Evolutionary conservation across 2,329 filamentous ascomycete species (phyloP), one percentile per base, ranked within the genome.

Genomic region (Bimuria novae-zelandiae): DNA sequence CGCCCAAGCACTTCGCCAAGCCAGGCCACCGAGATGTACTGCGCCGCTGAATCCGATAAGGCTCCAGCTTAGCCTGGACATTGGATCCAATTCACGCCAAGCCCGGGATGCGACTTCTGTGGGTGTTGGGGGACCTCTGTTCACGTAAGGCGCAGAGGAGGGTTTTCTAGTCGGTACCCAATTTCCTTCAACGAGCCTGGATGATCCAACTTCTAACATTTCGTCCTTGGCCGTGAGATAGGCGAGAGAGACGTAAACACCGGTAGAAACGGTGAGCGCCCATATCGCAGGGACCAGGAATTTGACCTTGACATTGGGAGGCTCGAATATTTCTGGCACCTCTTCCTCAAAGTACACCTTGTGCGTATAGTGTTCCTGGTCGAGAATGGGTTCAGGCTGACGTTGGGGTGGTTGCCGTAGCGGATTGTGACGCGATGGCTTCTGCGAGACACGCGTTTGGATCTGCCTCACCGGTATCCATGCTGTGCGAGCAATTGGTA

Each of bases 261-360:
- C 64, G 12, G 61, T 44, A 4, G 66, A 65, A n/a, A 69, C 61
- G 36, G 57, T 32, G 7, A 69, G 32, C 2, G 65, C 65, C 61
- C 63, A 72, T 29, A 72, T 57, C 8, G 62, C 63, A 23, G 70
- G 69, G n/a, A 60, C 57, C 8, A 70, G 41, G 42, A 68, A 67
- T 25, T 56, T 57, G 12, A 70, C 58, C 30, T 52, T 61, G 2
- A 61, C 51, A 10, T 56, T 54, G 17, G 59, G 60, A 40, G 57
- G 51, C 32, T 53, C n/a, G 25, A 27, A 27, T 27, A 10, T 27
- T 27, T 10, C 32, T 42, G 27, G 49, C 2, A 37, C 42, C 14
- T 39, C 17, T 22, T 22, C 36, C 36, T 39, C 17, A 21, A 7
- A 32, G 8, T 25, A 23, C 14, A 19, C 21, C 17, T 53, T 40